Base-by-base conservation (phyloP, 202 grass and related monocot genomes). In the Setaria italica region DNA sequence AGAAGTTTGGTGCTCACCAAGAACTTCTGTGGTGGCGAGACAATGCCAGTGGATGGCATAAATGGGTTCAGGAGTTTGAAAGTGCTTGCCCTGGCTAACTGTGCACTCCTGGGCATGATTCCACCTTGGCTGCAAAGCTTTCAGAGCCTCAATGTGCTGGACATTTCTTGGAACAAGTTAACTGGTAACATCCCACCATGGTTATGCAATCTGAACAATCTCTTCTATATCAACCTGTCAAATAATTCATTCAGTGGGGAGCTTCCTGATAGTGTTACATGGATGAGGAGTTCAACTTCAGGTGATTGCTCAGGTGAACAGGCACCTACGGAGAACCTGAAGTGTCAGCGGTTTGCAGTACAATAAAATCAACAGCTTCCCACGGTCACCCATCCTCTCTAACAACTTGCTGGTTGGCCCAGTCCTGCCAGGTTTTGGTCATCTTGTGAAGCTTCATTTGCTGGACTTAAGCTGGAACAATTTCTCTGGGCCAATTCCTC, bases 101-200 rank as follows among this genome's bases (percentile, higher is more conserved):
- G 91, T 20, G 82, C 79, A 21, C 95, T 98, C 79, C 42, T 39
- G 0, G 93, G 95, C 73, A 69, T 25, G 11, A 81, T 95, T 6
- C 91, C 93, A 0, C 79, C 75, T 64, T 98, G 95, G 93, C 62
- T 98, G 37, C 83, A 74, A 58, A 86, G 43, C 50, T 70, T 90
- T 14, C 71, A 70, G 35, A 81, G 21, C 33, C 87, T 98, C 62
- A 90, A 74, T 69, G 82, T 98, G 79, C 59, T 98, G 51, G 93
- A 98, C 89, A 90, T 98, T 65, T 98, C 95, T 0, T 95, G 95
- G 91, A 98, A 98, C 86, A 85, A 88, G 30, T 74, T 95, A 20
- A 63, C 73, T 51, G 93, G 93, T 59, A 86, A 49, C 0, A 92
- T 98, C 33, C 90, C 93, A 0, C n/a, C 43, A 11, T 94, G 86